Evolutionary conservation across 257 asterid genomes (phyloP).

Genomic region (Solanum chmielewskii): DNA sequence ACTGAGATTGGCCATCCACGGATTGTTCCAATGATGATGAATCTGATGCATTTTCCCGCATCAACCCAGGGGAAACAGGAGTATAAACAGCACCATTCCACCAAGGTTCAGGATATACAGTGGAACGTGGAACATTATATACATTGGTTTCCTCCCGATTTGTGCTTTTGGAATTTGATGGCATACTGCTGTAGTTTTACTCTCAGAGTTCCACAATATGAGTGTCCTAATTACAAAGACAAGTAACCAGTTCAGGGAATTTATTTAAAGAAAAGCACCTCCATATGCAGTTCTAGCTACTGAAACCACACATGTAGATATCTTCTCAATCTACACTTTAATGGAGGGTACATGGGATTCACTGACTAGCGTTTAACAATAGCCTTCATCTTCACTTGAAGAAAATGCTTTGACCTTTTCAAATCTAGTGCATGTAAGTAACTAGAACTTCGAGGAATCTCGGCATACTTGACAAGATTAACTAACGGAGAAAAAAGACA

Average conservation of each 20-base stretch:
- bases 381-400: neutral
- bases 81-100: slow-evolving; percentile 32
- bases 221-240: neutral
- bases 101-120: slow-evolving; percentile 44
- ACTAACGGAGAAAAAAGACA: neutral
- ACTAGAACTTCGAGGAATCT: neutral
- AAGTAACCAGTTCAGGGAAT: neutral
- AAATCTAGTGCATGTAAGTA: neutral
- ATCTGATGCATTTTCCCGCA: slow-evolving; percentile 49
- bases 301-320: neutral
- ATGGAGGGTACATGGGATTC: neutral
- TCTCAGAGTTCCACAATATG: neutral
- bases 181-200: slow-evolving; percentile 36
- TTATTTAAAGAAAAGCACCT: neutral
- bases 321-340: neutral
- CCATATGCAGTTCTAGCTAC: neutral
- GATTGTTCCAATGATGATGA: slow-evolving; percentile 69
- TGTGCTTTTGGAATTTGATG: slow-evolving; percentile 33
- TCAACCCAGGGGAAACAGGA: slow-evolving; percentile 31
- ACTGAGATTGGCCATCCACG: slow-evolving; percentile 53
- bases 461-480: neutral
- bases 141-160: slow-evolving; percentile 28
- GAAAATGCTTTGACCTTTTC: neutral
- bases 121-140: slow-evolving; percentile 20
- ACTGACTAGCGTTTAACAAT: neutral